A percentile compares a stretch with the other conserved stretches of the same genome.
Evolutionary conservation across 164 flowering plant genomes (phyloP).

Genomic region (Piper longum): DNA sequence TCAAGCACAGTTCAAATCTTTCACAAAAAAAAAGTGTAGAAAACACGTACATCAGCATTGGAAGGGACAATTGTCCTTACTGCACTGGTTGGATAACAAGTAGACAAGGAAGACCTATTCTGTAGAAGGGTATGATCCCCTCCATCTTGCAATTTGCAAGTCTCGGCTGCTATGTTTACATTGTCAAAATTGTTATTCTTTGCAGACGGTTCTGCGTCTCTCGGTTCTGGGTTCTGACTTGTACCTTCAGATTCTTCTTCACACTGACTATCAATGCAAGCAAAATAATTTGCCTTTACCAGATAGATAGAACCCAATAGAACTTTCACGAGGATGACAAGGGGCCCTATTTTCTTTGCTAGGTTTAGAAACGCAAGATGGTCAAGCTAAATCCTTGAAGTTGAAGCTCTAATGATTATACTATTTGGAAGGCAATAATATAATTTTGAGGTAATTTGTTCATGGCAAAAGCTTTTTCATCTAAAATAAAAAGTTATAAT

Average conservation of each 20-base stretch:
- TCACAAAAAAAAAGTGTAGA: neutral
- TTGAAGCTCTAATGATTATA: too few relatives aligned
- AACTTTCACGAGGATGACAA: neutral
- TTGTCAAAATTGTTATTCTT: slow-evolving; percentile 17
- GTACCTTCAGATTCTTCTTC: slow-evolving; percentile 72
- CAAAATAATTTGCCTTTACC: neutral
- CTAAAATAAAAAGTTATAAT: too few relatives aligned
- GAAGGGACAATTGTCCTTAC: slow-evolving; percentile 65
- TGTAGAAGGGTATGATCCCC: slow-evolving; percentile 20
- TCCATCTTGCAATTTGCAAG: slow-evolving; percentile 9
- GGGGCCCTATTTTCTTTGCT: neutral
- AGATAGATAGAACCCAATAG: neutral
- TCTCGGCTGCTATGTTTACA: neutral
- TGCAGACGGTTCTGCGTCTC: slow-evolving; percentile 22
- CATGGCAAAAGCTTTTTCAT: too few relatives aligned
- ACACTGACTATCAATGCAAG: slow-evolving; percentile 37
- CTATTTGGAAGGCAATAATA: too few relatives aligned
- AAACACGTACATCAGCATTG: slow-evolving; percentile 54
- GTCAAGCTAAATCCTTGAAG: too few relatives aligned
- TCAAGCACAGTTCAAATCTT: neutral
- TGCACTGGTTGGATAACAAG: slow-evolving; percentile 45
- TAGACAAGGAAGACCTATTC: slow-evolving; percentile 3
- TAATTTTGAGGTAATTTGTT: too few relatives aligned
- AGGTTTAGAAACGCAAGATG: too few relatives aligned
- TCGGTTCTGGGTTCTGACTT: slow-evolving; percentile 28